Percentiles rank a stretch among this genome's conserved stretches.
phyloP scores from a whole-genome alignment of 768 basidiomycete species.

The Boletus rufocinnamomeus region DNA sequence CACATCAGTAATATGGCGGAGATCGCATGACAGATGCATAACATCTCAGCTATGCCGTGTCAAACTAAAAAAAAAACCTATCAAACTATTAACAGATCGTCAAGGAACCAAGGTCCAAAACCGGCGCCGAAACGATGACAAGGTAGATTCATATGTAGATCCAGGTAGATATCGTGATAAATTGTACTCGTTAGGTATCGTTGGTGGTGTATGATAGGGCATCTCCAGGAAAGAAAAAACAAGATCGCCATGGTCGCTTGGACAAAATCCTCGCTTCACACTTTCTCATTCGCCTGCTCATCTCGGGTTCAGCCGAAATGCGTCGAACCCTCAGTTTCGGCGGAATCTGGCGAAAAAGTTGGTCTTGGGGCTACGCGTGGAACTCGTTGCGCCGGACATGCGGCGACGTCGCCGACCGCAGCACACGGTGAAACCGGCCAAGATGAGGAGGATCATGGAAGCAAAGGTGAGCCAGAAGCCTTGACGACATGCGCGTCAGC shows the following conservation, averaged over 20 bases:
- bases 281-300: too few species aligned
- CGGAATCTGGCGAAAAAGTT: conserved; percentile 42
- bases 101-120: conserved; percentile 2
- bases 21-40: background rate
- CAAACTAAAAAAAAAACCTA: conserved; percentile 5
- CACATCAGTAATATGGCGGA: too few species aligned
- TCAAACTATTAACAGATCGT: conserved; percentile 6
- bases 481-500: conserved; percentile 26
- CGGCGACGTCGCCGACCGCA: conserved; percentile 63
- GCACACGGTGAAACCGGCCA: conserved; percentile 71
- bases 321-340: conserved; percentile 29
- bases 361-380: conserved; percentile 25
- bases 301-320: background rate
- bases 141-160: conserved; percentile 3
- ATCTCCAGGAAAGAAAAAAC: background rate
- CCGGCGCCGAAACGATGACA: background rate
- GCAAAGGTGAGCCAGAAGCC: conserved; percentile 80
- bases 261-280: background rate
- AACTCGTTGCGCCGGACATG: conserved; percentile 40
- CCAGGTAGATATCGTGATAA: conserved; percentile 15
- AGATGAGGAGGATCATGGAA: conserved; percentile 58
- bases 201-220: background rate
- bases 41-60: background rate
- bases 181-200: conserved; percentile 3
- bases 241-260: background rate